A percentile compares a stretch with the other conserved stretches of the same genome.
Conservation (phyloP, 2,329 filamentous ascomycete species). For the Colletotrichum brevisporum region DNA sequence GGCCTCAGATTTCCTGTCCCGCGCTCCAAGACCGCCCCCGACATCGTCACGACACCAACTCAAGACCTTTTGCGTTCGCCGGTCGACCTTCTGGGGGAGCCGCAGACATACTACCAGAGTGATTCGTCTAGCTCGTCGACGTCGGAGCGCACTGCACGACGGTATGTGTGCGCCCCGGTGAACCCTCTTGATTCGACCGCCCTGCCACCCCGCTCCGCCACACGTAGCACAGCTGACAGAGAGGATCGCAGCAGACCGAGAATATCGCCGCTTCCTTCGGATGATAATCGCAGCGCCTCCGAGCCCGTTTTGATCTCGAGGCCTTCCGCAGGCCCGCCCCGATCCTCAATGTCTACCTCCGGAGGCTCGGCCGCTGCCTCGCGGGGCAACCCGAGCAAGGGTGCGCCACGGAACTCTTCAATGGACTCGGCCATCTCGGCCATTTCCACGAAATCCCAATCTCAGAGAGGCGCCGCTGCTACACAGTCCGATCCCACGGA, state of each 20-base stretch:
- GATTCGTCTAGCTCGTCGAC: constrained; percentile 53
- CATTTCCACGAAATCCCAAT: constrained; percentile 73
- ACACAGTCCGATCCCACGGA: constrained; percentile 76
- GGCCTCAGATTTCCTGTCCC: constrained; percentile 46
- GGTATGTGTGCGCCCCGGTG: constrained; percentile 46
- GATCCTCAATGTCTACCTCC: constrained; percentile 59
- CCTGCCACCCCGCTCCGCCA: constrained; percentile 10
- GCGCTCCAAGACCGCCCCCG: constrained; percentile 47
- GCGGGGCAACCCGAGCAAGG: constrained; percentile 56
- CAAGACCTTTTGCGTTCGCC: constrained; percentile 43
- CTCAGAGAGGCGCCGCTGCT: constrained; percentile 72
- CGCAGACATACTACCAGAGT: constrained; percentile 54
- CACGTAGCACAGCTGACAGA: constrained; percentile 31
- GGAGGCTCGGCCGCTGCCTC: constrained; percentile 60
- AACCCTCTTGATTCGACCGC: constrained; percentile 2
- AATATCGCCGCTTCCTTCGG: constrained; percentile 53
- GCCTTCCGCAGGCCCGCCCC: constrained; percentile 57
- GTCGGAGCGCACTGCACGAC: constrained; percentile 48
- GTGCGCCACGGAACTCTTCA: constrained; percentile 80
- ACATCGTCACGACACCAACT: constrained; percentile 50
- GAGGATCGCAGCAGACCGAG: constrained; percentile 45
- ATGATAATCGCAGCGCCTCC: constrained; percentile 65
- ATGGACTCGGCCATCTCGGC: constrained; percentile 94
- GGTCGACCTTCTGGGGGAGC: constrained; percentile 36
- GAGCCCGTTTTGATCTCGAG: constrained; percentile 59